phyloP scores from a whole-genome alignment of 192 early-diverging fungal species.

The Funneliformis mosseae region DNA sequence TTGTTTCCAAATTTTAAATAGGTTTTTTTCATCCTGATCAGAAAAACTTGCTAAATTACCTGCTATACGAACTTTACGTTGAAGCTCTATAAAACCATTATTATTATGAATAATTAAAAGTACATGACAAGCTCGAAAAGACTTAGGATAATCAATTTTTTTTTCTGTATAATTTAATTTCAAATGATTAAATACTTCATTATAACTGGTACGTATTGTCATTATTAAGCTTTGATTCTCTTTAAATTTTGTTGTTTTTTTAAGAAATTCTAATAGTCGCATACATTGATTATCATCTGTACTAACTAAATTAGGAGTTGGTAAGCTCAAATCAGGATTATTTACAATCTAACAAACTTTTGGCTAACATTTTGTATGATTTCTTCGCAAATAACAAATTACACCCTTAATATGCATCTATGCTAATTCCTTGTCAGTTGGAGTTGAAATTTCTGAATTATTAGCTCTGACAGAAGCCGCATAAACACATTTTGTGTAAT shows the following conservation, averaged over 20 bases:
- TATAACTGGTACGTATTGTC: not conserved
- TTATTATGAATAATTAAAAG: slow-evolving; percentile 6
- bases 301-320: not conserved
- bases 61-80: not conserved
- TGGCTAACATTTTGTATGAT: not conserved
- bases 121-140: not conserved
- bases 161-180: slow-evolving; percentile 14
- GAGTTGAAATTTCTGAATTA: not conserved
- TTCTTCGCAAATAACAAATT: not conserved
- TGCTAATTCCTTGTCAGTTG: not conserved
- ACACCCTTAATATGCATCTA: not conserved
- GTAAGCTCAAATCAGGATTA: not conserved
- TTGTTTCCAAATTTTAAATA: not conserved
- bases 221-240: not conserved
- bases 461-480: not conserved
- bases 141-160: not conserved
- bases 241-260: not conserved
- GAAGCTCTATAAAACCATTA: not conserved
- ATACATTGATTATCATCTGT: not conserved
- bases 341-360: slow-evolving; percentile 2
- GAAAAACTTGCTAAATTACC: not conserved
- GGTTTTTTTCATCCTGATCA: not conserved
- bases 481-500: slow-evolving; percentile 2
- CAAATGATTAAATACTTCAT: not conserved
- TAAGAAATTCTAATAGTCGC: not conserved